Base-by-base conservation (phyloP, 2,329 filamentous ascomycete genomes). In the Beauveria australis region DNA sequence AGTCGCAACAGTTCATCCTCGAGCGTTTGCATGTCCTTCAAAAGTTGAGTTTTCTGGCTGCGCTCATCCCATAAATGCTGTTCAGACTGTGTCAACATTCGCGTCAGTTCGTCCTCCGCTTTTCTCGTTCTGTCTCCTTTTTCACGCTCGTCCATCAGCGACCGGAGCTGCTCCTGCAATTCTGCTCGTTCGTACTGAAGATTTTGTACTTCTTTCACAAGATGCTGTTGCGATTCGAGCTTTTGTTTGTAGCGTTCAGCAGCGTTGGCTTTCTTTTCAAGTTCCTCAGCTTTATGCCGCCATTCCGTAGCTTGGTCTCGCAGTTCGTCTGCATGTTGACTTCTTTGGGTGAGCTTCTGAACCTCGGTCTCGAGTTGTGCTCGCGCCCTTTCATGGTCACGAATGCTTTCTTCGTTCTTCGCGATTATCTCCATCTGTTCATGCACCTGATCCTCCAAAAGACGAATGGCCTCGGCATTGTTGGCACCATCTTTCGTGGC, bases 371-470 rank as follows among this genome's bases (percentile, higher is more conserved):
- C 82, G 12, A 87, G 74, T 66, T 89, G 82, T 22, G 81, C 80
- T 59, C 69, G 71, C 10, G 65, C 64, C 60, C 69, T 70, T 49
- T 73, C 68, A 60, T 73, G 68, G 26, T 66, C 70, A 12, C 73
- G 71, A 53, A 76, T 75, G n/a, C 63, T 66, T 70, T 92, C 89
- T 66, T 91, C 83, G 26, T 79, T 81, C 40, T 70, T 69, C 44
- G 85, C 84, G 68, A 92, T 92, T 54, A 91, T 77, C 61, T 87
- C 81, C 70, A 90, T 86, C 67, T 89, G 85, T 66, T 91, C 84
- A 46, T 82, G 81, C 26, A 87, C 75, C 65, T 81, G 81, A 48
- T 76, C 74, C 65, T 86, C 78, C 66, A 88, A 74, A 62, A 79
- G 73, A 72, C 77, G 76, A 64, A 84, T 79, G 54, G 79, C 74